These are phyloP conservation scores for Lipomyces anomalus DNA, from an alignment of 805 yeast genomes.

Conservation along the genomic window DNA sequence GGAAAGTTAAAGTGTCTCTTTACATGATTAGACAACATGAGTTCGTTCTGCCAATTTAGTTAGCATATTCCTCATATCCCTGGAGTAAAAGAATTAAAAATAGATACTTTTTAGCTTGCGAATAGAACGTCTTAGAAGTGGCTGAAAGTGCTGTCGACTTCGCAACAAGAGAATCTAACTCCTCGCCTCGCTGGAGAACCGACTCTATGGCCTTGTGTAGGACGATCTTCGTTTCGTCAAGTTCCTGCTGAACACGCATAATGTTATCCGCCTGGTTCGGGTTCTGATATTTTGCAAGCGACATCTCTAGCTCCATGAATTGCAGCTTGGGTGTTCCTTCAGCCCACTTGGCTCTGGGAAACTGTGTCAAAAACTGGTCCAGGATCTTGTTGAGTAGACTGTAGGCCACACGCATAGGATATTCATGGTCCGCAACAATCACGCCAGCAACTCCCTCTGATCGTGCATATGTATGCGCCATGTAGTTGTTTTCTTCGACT, in stretches of 20 bases:
- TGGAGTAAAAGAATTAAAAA: too few relatives aligned
- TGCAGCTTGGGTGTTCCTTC: conserved; percentile 32
- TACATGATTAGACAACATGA: background rate
- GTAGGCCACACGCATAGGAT: conserved; percentile 95
- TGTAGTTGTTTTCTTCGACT: conserved; percentile 76
- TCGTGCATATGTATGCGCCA: conserved; percentile 88
- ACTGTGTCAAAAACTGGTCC: conserved; percentile 82
- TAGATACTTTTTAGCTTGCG: conserved; percentile 77
- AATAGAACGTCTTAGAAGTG: conserved; percentile 88
- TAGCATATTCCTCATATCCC: too few relatives aligned
- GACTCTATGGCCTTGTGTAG: conserved; percentile 92
- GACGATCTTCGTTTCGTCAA: conserved; percentile 95
- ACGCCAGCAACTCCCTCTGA: conserved; percentile 90
- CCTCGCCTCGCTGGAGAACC: conserved; percentile 93
- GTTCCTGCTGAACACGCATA: conserved; percentile 94
- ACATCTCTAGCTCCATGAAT: conserved; percentile 58
- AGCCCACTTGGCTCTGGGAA: conserved; percentile 69
- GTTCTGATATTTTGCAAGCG: conserved; percentile 83
- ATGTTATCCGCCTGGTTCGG: conserved; percentile 96
- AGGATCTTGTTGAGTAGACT: conserved; percentile 82
- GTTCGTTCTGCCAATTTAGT: too few relatives aligned
- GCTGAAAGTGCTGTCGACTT: conserved; percentile 89
- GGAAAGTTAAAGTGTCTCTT: too few relatives aligned
- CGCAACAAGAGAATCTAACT: conserved; percentile 87
- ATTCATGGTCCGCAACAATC: conserved; percentile 86